These are phyloP conservation scores for Amylostereum chailletii DNA, from an alignment of 1,284 basidiomycete genomes.

Conservation along the genomic window DNA sequence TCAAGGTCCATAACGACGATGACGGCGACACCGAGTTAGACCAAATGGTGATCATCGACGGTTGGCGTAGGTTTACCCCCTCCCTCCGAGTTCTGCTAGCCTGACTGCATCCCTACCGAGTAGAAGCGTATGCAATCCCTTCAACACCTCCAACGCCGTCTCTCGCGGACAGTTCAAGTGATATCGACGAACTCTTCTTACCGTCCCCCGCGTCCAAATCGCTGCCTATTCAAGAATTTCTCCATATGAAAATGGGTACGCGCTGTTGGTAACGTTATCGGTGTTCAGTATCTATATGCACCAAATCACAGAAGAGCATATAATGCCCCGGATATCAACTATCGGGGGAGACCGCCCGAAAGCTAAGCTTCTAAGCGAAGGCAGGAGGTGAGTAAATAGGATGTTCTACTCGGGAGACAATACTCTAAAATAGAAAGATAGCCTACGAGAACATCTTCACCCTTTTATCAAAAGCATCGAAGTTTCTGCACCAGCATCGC, in stretches of 20 bases:
- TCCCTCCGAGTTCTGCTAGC: not conserved
- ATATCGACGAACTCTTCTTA: slow-evolving; percentile 3
- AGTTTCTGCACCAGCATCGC: not conserved
- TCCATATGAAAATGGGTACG: slow-evolving; percentile 7
- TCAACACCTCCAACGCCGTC: slow-evolving; percentile 5
- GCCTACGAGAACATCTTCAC: not conserved
- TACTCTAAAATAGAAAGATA: not conserved
- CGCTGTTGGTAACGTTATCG: not conserved
- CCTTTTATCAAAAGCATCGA: not conserved
- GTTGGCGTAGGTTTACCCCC: not conserved
- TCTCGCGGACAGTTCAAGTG: slow-evolving; percentile 1
- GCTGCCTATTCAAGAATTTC: slow-evolving; percentile 1
- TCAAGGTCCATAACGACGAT: not conserved
- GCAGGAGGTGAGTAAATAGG: not conserved
- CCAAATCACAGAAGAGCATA: not conserved
- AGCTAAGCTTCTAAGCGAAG: not conserved
- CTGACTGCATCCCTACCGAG: not conserved
- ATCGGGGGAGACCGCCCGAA: not conserved
- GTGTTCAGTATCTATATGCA: not conserved
- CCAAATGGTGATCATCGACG: slow-evolving; percentile 2
- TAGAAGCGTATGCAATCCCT: not conserved
- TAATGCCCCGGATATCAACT: not conserved
- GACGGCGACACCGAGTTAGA: not conserved
- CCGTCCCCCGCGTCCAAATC: not conserved
- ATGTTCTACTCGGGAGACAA: not conserved